Conservation (phyloP, 2,329 filamentous ascomycete genomes). For the Penicillium sp. region DNA sequence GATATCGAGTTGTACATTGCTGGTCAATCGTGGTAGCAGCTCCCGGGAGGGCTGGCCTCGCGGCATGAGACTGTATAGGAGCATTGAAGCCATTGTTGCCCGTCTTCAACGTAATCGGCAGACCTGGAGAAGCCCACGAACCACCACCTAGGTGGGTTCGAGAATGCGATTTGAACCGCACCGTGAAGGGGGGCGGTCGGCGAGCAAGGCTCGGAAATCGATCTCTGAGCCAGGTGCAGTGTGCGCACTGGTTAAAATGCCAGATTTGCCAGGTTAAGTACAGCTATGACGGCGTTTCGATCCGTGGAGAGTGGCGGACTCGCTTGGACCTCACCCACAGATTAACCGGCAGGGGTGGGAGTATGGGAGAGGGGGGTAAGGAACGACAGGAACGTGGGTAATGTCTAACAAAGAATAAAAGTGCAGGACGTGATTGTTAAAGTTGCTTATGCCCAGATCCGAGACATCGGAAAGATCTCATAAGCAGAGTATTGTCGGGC, state of each 20-base stretch:
- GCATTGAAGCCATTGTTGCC: constrained; percentile 15
- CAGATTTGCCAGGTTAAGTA: not conserved
- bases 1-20: constrained; percentile 27
- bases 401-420: not conserved
- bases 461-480: constrained; percentile 8
- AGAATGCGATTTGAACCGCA: not conserved
- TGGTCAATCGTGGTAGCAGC: constrained; percentile 25
- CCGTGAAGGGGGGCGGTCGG: not conserved
- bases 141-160: not conserved
- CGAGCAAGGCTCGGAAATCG: not conserved
- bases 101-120: not conserved
- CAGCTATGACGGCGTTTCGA: not conserved
- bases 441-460: constrained; percentile 3
- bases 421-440: constrained; percentile 13
- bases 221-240: not conserved
- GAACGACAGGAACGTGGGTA: constrained; percentile 1
- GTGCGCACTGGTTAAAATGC: not conserved
- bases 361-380: not conserved
- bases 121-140: not conserved
- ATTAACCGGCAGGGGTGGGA: not conserved
- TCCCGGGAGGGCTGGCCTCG: constrained; percentile 11
- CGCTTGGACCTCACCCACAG: constrained; percentile 1
- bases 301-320: not conserved
- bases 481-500: not conserved
- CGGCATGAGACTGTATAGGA: constrained; percentile 19